Evolutionary conservation across 176 grass and related monocot species (phyloP).

Genomic region (Secale cereale): DNA sequence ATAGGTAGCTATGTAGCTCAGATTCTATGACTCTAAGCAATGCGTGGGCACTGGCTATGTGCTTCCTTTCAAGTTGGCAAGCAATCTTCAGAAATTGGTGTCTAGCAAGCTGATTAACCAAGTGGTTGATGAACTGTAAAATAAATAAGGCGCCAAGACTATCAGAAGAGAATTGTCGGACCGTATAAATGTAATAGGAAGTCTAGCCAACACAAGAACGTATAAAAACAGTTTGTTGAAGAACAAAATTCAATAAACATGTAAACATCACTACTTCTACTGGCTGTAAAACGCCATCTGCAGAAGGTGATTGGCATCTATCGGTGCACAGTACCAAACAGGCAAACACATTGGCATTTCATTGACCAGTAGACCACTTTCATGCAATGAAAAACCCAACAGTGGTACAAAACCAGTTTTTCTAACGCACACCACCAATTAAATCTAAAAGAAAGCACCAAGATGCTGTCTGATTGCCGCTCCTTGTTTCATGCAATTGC

Average conservation of each 20-base stretch:
- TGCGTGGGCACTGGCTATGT: slow-evolving; percentile 59
- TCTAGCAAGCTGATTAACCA: slow-evolving; percentile 91
- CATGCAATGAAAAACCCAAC: not conserved
- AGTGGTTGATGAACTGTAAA: slow-evolving; percentile 95
- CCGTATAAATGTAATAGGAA: not conserved
- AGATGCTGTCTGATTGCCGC: not conserved
- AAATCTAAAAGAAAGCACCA: not conserved
- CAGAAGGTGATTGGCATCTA: not conserved
- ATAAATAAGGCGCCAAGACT: not conserved
- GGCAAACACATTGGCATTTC: not conserved
- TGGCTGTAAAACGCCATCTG: not conserved
- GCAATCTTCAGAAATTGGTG: slow-evolving; percentile 92
- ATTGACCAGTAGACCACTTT: not conserved
- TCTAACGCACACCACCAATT: not conserved
- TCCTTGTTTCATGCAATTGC: not conserved
- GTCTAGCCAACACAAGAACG: not conserved
- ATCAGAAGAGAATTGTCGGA: slow-evolving; percentile 20
- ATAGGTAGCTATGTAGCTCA: slow-evolving; percentile 88
- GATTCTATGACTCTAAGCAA: slow-evolving; percentile 93
- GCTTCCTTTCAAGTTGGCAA: slow-evolving; percentile 93
- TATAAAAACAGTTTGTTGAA: not conserved
- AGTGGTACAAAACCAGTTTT: slow-evolving; percentile 1
- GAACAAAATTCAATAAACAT: slow-evolving; percentile 10
- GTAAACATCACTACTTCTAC: not conserved
- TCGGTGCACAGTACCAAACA: not conserved